These are phyloP conservation scores for Pythium dissotocum DNA, from an alignment of 352 stramenopile species.

Conservation along the genomic window DNA sequence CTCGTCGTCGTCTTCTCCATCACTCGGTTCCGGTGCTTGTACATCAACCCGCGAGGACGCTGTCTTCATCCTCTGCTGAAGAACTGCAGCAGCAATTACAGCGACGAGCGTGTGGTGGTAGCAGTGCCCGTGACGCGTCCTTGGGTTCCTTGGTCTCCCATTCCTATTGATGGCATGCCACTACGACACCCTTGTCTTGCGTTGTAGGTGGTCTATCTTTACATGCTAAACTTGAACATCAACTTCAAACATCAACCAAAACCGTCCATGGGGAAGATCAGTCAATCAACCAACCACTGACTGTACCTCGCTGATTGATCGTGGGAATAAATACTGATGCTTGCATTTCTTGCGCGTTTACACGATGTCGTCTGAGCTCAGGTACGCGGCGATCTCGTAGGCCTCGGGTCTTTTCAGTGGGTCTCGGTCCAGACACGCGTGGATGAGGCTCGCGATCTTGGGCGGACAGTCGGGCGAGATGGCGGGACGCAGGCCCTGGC, in stretches of 20 bases:
- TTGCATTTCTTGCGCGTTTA: not conserved
- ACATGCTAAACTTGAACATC: no score
- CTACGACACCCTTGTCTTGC: no score
- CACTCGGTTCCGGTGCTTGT: not conserved
- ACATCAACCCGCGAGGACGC: not conserved
- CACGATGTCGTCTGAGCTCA: constrained; percentile 19
- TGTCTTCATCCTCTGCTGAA: not conserved
- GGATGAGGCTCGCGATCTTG: constrained; percentile 59
- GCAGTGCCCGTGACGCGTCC: no score
- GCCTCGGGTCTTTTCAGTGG: constrained; percentile 50
- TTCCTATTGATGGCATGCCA: no score
- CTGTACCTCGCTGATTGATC: no score
- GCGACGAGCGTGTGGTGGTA: no score
- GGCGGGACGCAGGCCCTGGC: constrained; percentile 51
- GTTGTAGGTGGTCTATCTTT: no score
- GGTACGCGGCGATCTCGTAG: constrained; percentile 36
- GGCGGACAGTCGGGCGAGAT: constrained; percentile 56
- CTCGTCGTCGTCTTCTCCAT: constrained; percentile 9
- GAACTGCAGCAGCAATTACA: no score
- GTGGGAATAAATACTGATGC: not conserved
- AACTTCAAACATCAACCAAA: not conserved
- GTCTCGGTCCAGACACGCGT: constrained; percentile 52
- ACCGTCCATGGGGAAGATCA: not conserved
- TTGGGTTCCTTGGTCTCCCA: no score
- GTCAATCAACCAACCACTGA: no score